Percentiles rank a stretch among this genome's conserved stretches.
Conservation (phyloP, 257 asterid genomes). For the Parsonsia alboflavescens region DNA sequence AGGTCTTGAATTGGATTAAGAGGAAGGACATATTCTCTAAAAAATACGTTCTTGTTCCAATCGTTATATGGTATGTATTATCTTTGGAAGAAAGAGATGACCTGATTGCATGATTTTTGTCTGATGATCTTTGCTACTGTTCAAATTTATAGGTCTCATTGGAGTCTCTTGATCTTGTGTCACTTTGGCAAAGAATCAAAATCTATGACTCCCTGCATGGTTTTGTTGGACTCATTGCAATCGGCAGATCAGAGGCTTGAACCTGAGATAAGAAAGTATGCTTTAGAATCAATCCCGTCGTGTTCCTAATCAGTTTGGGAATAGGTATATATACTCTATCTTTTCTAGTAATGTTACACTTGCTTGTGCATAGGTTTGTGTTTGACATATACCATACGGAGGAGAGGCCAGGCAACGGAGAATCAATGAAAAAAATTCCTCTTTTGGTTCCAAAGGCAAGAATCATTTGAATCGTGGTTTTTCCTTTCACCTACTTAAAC, state of each 20-base stretch:
- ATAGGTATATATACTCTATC: background rate
- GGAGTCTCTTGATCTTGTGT: constrained; percentile 77
- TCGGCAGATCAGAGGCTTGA: constrained; percentile 37
- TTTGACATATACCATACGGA: constrained; percentile 36
- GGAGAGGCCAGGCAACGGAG: constrained; percentile 27
- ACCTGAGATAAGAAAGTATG: constrained; percentile 57
- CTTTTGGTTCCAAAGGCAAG: constrained; percentile 52
- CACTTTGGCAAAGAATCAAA: constrained; percentile 45
- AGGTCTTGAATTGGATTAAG: constrained; percentile 58
- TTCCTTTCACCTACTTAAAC: background rate
- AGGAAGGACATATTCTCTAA: constrained; percentile 36
- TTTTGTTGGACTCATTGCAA: constrained; percentile 61
- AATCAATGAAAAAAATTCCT: constrained; percentile 37
- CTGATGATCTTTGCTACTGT: background rate
- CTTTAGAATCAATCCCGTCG: constrained; percentile 5
- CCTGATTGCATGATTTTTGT: background rate
- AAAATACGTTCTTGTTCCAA: constrained; percentile 61
- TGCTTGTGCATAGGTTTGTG: constrained; percentile 40
- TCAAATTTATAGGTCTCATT: constrained; percentile 51
- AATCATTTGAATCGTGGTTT: background rate
- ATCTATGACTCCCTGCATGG: constrained; percentile 45
- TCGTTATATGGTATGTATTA: constrained; percentile 54
- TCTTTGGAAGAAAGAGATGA: background rate
- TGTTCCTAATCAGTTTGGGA: too few species aligned
- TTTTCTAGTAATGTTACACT: background rate